Conservation (phyloP, 2,329 filamentous ascomycete species). For the Xylariaceae sp. region DNA sequence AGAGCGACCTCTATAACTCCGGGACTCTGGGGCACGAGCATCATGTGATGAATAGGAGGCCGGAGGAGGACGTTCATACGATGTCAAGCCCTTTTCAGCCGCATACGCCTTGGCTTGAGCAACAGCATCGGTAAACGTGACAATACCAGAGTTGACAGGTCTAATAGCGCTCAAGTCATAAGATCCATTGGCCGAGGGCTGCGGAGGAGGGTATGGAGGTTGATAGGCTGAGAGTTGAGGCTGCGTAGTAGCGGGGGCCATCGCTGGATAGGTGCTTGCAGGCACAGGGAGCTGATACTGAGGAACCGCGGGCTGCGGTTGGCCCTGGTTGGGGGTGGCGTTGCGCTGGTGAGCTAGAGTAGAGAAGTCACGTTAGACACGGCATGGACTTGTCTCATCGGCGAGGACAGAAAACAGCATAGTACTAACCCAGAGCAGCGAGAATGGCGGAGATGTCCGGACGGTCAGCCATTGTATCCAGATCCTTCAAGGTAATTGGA, state of each 20-base stretch:
- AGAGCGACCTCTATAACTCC: constrained; percentile 64
- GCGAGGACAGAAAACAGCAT: not conserved
- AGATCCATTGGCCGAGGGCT: constrained; percentile 67
- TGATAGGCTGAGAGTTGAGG: constrained; percentile 33
- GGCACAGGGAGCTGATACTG: constrained; percentile 35
- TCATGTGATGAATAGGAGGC: constrained; percentile 39
- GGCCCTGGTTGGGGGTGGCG: constrained; percentile 40
- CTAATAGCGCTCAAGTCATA: constrained; percentile 76
- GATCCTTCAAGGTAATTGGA: constrained; percentile 1
- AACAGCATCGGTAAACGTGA: constrained; percentile 78
- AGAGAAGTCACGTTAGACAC: constrained; percentile 20
- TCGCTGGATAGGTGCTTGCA: constrained; percentile 36
- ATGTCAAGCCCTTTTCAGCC: constrained; percentile 66
- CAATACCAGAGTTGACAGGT: constrained; percentile 71
- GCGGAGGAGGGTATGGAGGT: constrained; percentile 49
- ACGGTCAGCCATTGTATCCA: constrained; percentile 36
- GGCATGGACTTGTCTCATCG: not conserved
- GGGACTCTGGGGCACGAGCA: constrained; percentile 43
- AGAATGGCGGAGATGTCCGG: constrained; percentile 44
- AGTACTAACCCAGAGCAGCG: constrained; percentile 43
- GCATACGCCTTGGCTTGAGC: constrained; percentile 80
- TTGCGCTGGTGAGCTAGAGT: constrained; percentile 41
- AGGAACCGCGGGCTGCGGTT: constrained; percentile 34
- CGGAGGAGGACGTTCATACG: constrained; percentile 51
- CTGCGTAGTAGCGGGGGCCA: constrained; percentile 36